phyloP scores from a whole-genome alignment of 441 rosid genomes.

The Euphorbia schlechtendalii region DNA sequence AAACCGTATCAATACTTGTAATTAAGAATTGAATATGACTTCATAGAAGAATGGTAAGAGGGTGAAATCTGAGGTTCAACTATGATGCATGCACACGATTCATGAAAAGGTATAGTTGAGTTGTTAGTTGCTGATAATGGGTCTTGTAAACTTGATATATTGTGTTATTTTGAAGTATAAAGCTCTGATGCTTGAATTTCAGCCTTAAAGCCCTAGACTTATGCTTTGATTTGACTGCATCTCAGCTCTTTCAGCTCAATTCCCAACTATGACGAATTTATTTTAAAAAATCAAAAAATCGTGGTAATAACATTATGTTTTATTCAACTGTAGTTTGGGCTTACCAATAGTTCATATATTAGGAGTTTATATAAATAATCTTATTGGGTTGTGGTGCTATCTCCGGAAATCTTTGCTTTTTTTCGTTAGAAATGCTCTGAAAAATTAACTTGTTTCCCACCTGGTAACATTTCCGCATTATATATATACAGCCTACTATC shows the following conservation, averaged over 20 bases:
- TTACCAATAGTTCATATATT: background rate
- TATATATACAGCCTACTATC: conserved; percentile 74
- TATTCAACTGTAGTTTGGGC: conserved; percentile 1
- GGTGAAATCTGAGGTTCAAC: background rate
- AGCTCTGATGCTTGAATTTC: too few species aligned
- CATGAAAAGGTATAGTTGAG: background rate
- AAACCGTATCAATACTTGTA: background rate
- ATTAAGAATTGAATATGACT: background rate
- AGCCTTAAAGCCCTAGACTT: too few species aligned
- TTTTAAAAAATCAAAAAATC: background rate
- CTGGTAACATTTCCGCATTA: conserved; percentile 14
- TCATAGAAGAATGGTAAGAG: background rate
- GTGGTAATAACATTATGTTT: background rate
- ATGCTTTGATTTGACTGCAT: too few species aligned
- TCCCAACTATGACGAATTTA: background rate
- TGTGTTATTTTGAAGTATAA: too few species aligned
- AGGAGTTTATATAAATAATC: background rate
- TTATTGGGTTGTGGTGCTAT: background rate
- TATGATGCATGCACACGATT: background rate
- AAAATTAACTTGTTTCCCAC: background rate
- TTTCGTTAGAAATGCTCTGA: background rate
- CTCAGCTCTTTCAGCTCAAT: background rate
- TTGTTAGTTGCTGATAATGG: background rate
- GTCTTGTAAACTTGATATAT: background rate
- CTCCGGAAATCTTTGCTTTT: background rate